Evolutionary conservation across 805 yeast species (phyloP), one percentile per base, ranked within the genome.

Genomic region (Candida awuae): DNA sequence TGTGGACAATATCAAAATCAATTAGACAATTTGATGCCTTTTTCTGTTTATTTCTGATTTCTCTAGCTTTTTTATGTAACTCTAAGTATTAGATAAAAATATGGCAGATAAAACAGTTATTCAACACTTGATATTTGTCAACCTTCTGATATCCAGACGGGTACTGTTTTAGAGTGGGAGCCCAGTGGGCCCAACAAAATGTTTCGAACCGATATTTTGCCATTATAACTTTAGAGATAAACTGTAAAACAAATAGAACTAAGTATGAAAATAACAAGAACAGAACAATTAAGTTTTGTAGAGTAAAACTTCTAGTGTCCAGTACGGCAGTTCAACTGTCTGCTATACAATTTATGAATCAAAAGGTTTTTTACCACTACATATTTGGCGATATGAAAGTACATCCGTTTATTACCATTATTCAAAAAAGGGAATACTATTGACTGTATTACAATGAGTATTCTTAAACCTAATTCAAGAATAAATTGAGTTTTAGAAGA

Each of bases 391-490:
- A 16, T 6, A 13, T 31, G 6, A 33, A 26, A 19, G 13, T 31
- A 23, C 14, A n/a, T 1, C 43, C 50, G 1, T 66, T 67, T 38
- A 60, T 68, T 4, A 66, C 66, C 34, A 49, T 40, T 29, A 31
- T 43, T 1, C 42, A 38, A n/a, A 4, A 65, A 39, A 17, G 39
- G 60, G 41, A 60, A 48, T 4, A 50, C 41, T 38, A 38, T 63
- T 10, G 70, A 67, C 37, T 68, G 66, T 33, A 55, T 65, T 2
- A 67, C 75, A 0, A 40, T 69, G 21, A 61, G 60, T 8, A 48
- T 70, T 2, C 44, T 66, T 18, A 69, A 70, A 43, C 43, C 59
- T 12, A 70, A 70, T 41, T 52, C 63, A 2, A 53, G 72, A 36
- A 44, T 68, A 14, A 59, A 58, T 19, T 70, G 65, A 30, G 56